These are phyloP conservation scores for Chlorophyllum brunneum DNA, from an alignment of 768 basidiomycete genomes.

Conservation along the genomic window DNA sequence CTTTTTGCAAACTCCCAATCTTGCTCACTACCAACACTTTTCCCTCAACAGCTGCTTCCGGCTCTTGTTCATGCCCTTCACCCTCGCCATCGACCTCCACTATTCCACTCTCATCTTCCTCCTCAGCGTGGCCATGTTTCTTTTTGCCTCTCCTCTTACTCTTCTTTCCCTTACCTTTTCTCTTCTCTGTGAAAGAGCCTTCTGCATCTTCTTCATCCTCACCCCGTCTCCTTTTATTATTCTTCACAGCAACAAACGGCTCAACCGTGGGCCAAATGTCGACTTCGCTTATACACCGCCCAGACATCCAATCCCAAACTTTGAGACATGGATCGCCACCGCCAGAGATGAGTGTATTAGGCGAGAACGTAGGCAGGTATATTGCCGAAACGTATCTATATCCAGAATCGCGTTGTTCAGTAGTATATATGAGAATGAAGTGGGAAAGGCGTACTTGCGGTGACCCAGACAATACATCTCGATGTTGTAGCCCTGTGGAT, in stretches of 20 bases:
- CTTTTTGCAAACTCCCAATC: constrained; percentile 44
- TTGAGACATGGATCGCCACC: constrained; percentile 81
- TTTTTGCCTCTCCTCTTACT: constrained; percentile 20
- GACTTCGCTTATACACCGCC: constrained; percentile 49
- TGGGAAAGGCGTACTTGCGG: constrained; percentile 50
- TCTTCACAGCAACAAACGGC: constrained; percentile 43
- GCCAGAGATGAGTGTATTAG: constrained; percentile 66
- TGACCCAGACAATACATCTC: constrained; percentile 88
- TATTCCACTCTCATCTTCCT: constrained; percentile 15
- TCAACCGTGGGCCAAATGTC: constrained; percentile 43
- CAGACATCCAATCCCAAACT: constrained; percentile 78
- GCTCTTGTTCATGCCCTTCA: constrained; percentile 4
- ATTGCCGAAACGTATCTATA: constrained; percentile 80
- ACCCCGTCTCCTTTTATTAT: constrained; percentile 27
- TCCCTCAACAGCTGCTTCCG: constrained; percentile 12
- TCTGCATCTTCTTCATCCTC: constrained; percentile 23
- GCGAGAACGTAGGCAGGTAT: constrained; percentile 53
- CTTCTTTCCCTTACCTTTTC: constrained; percentile 19
- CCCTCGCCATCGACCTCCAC: constrained; percentile 13
- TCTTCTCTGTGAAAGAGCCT: constrained; percentile 17
- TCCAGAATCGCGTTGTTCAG: background rate
- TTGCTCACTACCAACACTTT: constrained; percentile 54
- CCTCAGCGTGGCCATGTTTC: constrained; percentile 16
- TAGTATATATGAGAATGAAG: background rate
- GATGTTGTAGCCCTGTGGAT: constrained; percentile 79